Percentiles rank a stretch among this genome's conserved stretches.
Conservation (phyloP, 495 filamentous ascomycete genomes). For the Penicillium canescens region DNA sequence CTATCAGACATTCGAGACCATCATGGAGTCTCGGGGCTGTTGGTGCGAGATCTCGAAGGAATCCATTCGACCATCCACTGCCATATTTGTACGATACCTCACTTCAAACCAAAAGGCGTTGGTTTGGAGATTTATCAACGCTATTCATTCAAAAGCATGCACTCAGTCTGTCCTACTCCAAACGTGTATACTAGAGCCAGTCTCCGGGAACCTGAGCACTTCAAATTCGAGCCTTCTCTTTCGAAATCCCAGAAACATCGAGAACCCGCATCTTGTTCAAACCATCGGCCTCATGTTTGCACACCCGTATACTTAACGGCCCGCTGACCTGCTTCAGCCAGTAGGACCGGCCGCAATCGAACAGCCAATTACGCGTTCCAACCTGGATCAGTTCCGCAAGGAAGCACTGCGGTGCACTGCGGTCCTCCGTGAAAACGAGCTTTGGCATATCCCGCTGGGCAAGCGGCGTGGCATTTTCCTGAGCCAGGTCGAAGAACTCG, state of each 20-base stretch:
- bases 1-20: too few relatives aligned
- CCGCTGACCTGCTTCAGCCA: slow-evolving; percentile 36
- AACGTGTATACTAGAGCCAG: background rate
- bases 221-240: slow-evolving; percentile 23
- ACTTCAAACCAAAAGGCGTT: background rate
- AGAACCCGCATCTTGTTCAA: slow-evolving; percentile 24
- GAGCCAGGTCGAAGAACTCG: slow-evolving; percentile 22
- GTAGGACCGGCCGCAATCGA: slow-evolving; percentile 39
- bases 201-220: background rate
- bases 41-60: background rate
- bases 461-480: slow-evolving; percentile 19
- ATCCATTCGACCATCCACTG: background rate
- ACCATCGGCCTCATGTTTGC: slow-evolving; percentile 28
- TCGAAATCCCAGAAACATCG: slow-evolving; percentile 15
- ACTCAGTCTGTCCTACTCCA: background rate
- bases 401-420: slow-evolving; percentile 27
- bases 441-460: slow-evolving; percentile 24
- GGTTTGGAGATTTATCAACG: background rate
- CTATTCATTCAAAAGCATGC: background rate
- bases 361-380: slow-evolving; percentile 36
- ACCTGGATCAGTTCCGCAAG: slow-evolving; percentile 38
- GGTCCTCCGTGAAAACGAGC: slow-evolving; percentile 32
- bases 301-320: slow-evolving; percentile 29
- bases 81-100: background rate
- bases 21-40: too few relatives aligned